Evolutionary conservation across 345 rosid genomes (phyloP), one percentile per base, ranked within the genome.

Genomic region (Sisymbrium irio): DNA sequence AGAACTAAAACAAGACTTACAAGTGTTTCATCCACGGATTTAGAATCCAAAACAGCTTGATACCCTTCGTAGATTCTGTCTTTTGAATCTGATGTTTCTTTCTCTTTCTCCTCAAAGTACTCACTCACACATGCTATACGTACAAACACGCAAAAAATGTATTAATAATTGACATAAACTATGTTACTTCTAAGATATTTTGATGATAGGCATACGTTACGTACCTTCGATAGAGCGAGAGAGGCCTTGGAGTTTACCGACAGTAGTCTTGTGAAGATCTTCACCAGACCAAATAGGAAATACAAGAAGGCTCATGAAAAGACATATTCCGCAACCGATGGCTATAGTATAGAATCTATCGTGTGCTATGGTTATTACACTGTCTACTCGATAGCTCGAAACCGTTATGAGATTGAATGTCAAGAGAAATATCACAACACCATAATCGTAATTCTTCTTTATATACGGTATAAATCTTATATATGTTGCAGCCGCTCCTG

Each of bases 241-340:
- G 1, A 91, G 88, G 27, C 89, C 90, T 85, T 86, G 88, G 32
- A 94, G 87, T 82, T 89, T 94, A 71, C 54, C 74, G 0, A 82
- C 85, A 2, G 96, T 89, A 67, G 87, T 79, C 35, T 82, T 86
- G 35, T 94, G 97, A 25, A 94, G 90, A 76, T 89, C 92, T 76
- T 89, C 90, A 11, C 97, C 92, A 0, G 99, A 91, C 99, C 97
- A 95, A 74, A 63, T 85, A 0, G 97, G 99, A 54, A 88, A 85
- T 35, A 92, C 59, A 15, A 95, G 9, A 57, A 91, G 84, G 45
- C 85, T 82, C 93, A 84, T 88, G 81, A 87, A 80, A 15, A 95
- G 90, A 75, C 97, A 89, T 22, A 89, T 80, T 2, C 81, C 97
- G 11, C 96, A 87, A 49, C 99, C 97, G 7, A 87, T 71, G 46